Evolutionary conservation across 106 monocot species (phyloP).

Genomic region (Phalaenopsis equestris): DNA sequence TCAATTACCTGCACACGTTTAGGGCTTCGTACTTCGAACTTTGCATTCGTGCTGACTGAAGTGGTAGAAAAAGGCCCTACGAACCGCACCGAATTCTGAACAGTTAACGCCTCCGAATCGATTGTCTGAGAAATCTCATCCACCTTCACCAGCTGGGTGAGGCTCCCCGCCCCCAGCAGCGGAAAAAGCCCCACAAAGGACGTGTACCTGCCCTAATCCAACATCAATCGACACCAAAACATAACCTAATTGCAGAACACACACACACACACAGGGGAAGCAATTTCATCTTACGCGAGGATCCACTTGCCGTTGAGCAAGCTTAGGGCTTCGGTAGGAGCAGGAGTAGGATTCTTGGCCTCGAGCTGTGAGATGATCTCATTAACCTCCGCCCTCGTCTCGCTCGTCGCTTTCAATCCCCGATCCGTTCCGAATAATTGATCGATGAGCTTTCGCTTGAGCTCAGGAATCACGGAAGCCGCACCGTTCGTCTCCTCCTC

Average conservation of each 20-base stretch:
- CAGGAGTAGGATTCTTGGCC: conserved; percentile 67
- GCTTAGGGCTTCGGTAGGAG: conserved; percentile 60
- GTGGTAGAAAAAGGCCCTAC: conserved; percentile 66
- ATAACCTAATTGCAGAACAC: not conserved
- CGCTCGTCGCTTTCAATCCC: conserved; percentile 73
- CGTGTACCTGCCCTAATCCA: conserved; percentile 52
- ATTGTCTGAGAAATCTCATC: conserved; percentile 95
- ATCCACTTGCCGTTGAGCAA: conserved; percentile 95
- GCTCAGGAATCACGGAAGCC: conserved; percentile 9
- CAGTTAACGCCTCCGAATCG: conserved; percentile 75
- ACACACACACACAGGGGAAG: not conserved
- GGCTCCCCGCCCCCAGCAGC: conserved; percentile 45
- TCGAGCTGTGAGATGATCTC: conserved; percentile 89
- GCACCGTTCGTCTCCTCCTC: conserved; percentile 5
- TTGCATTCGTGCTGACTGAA: conserved; percentile 77
- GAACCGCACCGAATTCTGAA: conserved; percentile 74
- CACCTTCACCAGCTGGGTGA: conserved; percentile 76
- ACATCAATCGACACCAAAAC: not conserved
- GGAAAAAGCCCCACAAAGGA: conserved; percentile 68
- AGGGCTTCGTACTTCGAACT: conserved; percentile 90
- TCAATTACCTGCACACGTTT: conserved; percentile 76
- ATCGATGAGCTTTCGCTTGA: conserved; percentile 48
- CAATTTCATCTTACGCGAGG: conserved; percentile 44
- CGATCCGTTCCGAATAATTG: conserved; percentile 67
- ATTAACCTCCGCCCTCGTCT: conserved; percentile 73